phyloP scores from a whole-genome alignment of 352 stramenopile species.

The Globisporangium megalacanthum region DNA sequence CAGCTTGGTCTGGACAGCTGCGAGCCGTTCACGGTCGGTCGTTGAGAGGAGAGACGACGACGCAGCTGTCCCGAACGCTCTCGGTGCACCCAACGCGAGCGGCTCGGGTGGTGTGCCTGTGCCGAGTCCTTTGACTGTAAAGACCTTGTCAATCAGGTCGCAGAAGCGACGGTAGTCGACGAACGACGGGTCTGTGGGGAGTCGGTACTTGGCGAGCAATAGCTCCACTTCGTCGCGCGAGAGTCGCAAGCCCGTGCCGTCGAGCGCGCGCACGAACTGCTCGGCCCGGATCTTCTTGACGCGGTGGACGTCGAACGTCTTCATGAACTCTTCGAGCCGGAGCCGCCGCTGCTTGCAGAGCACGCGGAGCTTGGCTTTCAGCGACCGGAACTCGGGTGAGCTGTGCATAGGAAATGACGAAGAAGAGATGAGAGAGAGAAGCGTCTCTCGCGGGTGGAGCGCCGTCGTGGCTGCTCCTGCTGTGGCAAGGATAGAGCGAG shows the following conservation, averaged over 20 bases:
- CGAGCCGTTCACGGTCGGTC: constrained; percentile 29
- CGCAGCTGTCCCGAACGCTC: constrained; percentile 15
- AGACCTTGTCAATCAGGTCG: constrained; percentile 81
- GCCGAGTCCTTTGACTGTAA: constrained; percentile 67
- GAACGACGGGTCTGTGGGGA: constrained; percentile 51
- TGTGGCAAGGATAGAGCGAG: not conserved
- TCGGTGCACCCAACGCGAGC: too few species aligned
- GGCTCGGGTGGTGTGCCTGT: too few species aligned
- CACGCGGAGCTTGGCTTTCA: constrained; percentile 75
- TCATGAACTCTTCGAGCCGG: constrained; percentile 85
- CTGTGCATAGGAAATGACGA: constrained; percentile 35
- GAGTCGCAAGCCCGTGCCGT: constrained; percentile 69
- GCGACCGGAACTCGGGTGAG: constrained; percentile 67
- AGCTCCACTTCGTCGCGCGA: constrained; percentile 40
- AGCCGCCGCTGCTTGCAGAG: constrained; percentile 82
- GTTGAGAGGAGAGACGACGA: constrained; percentile 15
- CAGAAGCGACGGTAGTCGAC: constrained; percentile 81
- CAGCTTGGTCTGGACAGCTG: constrained; percentile 48
- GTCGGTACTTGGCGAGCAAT: constrained; percentile 63
- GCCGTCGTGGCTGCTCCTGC: not conserved
- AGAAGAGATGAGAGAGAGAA: too few species aligned
- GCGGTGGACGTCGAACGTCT: constrained; percentile 79
- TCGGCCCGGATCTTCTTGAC: constrained; percentile 80
- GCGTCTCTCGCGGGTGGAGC: too few species aligned
- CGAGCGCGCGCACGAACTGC: constrained; percentile 76